phyloP scores from a whole-genome alignment of 768 basidiomycete species.

The Tylopilus cervinicoccineus region DNA sequence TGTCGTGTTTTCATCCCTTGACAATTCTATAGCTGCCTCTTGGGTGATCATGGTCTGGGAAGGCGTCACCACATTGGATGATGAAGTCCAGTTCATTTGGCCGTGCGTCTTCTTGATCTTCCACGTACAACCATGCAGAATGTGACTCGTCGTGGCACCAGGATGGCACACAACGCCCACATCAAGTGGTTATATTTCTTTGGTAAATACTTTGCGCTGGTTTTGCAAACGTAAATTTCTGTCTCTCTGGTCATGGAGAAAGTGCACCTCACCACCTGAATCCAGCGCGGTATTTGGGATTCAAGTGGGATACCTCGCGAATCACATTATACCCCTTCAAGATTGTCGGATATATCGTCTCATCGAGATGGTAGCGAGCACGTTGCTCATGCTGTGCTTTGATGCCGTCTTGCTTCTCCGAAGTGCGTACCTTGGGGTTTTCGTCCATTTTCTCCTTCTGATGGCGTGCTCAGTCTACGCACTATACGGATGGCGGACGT shows the following conservation, averaged over 20 bases:
- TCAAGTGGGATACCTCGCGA: constrained; percentile 2
- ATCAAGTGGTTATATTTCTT: constrained; percentile 29
- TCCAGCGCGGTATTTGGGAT: constrained; percentile 7
- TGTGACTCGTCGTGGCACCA: not conserved
- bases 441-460: not conserved
- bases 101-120: constrained; percentile 12
- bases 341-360: constrained; percentile 13
- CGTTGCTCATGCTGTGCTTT: constrained; percentile 13
- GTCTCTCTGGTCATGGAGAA: not conserved
- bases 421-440: constrained; percentile 10
- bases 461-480: constrained; percentile 17
- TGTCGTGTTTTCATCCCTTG: not conserved
- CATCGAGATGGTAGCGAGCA: constrained; percentile 10
- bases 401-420: constrained; percentile 20
- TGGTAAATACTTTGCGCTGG: constrained; percentile 18
- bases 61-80: constrained; percentile 7
- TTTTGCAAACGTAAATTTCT: constrained; percentile 12
- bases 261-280: not conserved
- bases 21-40: constrained; percentile 7
- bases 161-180: constrained; percentile 12
- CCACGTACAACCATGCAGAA: not conserved
- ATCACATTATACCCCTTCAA: not conserved
- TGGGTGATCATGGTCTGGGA: constrained; percentile 19
- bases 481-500: constrained; percentile 5
- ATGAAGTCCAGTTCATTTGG: constrained; percentile 24